Base-by-base conservation (phyloP, 371 early-diverging fungal genomes). In the Polyrhizophydium stewartii region DNA sequence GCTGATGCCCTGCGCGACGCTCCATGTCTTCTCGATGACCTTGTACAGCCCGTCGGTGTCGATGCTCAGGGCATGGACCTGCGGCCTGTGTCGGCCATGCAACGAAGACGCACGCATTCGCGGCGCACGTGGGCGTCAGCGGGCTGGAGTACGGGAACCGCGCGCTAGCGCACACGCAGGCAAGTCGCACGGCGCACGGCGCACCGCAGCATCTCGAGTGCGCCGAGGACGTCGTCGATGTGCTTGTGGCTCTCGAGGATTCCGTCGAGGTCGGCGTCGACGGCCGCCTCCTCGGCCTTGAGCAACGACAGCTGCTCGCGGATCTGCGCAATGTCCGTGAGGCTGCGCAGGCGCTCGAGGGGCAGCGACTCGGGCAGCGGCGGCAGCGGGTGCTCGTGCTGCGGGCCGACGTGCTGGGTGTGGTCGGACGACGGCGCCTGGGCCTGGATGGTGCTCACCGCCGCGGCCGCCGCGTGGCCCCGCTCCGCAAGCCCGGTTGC, bases 1-100 rank as follows among this genome's bases (percentile, higher is more conserved):
- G 62, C 89, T 89, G 58, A 93, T 92, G 2, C 80, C 77, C 57
- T 90, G 91, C 3, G 93, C 92, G 37, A 90, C 72, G 5, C 68
- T 68, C 0, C 90, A 85, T 0, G 93, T 90, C 27, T 81, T 80
- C 38, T 79, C 75, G 28, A 92, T 80, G 33, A 82, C 85, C 19
- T 76, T 69, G 51, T 84, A 74, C 50, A 90, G 72, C 12, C 72
- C 59, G n/a, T 76, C 73, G 0, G 88, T 77, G 41, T 86, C 82
- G 9, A 57, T 47, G 32, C 80, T 71, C 37, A 89, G 51, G 7
- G 73, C 61, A 1, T 73, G 75, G 21, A 91, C 68, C 55, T 85
- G 83, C 24, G 89, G 88, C 49, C 90, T 90, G 56, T 60, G 19
- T 25, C 28, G 49, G 3, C 22, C 7, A 3, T 35, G 35, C 3